Evolutionary conservation across 129 eudicot genomes (phyloP).

Genomic region (Chrysanthemum makinoi): DNA sequence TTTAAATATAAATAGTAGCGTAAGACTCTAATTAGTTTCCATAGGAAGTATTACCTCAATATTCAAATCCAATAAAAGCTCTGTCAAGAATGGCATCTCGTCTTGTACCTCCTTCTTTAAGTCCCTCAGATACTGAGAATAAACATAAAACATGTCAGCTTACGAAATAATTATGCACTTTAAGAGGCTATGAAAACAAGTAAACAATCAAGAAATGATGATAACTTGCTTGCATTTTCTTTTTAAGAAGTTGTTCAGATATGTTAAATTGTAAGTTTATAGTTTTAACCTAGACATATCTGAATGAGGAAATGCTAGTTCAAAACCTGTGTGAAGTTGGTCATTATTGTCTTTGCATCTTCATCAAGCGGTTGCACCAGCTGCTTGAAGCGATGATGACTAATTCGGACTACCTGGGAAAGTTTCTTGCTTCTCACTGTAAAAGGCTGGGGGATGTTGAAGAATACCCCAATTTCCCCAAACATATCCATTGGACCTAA

Average conservation of each 20-base stretch:
- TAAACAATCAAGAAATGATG: neutral
- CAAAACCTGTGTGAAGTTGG: conserved; percentile 59
- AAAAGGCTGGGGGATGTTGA: conserved; percentile 78
- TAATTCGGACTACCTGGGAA: conserved; percentile 71
- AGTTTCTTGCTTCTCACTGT: conserved; percentile 76
- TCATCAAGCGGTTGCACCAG: conserved; percentile 48
- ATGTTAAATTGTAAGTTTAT: neutral
- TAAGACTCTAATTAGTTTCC: neutral
- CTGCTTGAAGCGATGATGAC: conserved; percentile 75
- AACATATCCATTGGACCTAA: conserved; percentile 56
- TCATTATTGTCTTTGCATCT: conserved; percentile 51
- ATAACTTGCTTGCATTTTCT: neutral
- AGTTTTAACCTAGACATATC: neutral
- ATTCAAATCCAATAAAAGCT: conserved; percentile 47
- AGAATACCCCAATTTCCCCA: conserved; percentile 71
- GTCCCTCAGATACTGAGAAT: conserved; percentile 52
- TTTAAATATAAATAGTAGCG: neutral
- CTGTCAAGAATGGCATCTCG: conserved; percentile 57
- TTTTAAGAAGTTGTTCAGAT: neutral
- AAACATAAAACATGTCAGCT: neutral
- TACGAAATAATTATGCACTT: neutral
- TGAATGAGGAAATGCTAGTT: neutral
- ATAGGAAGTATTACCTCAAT: conserved; percentile 38
- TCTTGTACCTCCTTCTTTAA: conserved; percentile 61
- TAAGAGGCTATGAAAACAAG: neutral